phyloP scores from a whole-genome alignment of 306 rosid species.

The Erythrophleum fordii region DNA sequence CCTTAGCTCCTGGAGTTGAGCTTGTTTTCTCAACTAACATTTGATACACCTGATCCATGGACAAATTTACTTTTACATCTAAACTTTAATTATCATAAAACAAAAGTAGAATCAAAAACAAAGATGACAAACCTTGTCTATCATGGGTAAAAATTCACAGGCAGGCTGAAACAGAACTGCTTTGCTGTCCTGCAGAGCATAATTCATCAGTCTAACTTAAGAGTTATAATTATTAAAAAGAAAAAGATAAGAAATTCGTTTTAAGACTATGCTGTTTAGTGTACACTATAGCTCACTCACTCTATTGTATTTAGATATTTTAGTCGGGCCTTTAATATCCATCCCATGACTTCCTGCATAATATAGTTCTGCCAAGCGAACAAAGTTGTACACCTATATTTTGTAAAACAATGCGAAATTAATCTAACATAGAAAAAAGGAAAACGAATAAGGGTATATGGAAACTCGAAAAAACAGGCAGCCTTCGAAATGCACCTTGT shows the following conservation, averaged over 20 bases:
- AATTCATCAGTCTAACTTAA: background rate
- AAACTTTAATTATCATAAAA: background rate
- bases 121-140: constrained; percentile 56
- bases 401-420: constrained; percentile 3
- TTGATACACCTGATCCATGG: constrained; percentile 51
- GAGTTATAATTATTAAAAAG: background rate
- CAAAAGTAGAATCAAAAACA: constrained; percentile 35
- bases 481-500: constrained; percentile 62
- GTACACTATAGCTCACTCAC: constrained; percentile 48
- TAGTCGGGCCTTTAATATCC: constrained; percentile 91
- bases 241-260: background rate
- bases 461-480: background rate
- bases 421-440: background rate
- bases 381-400: constrained; percentile 73
- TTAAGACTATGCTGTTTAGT: constrained; percentile 30
- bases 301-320: constrained; percentile 66
- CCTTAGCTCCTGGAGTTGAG: constrained; percentile 71
- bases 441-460: background rate
- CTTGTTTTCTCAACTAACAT: constrained; percentile 66
- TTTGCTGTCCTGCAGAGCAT: constrained; percentile 53
- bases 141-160: constrained; percentile 84
- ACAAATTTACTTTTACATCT: background rate
- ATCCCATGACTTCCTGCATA: constrained; percentile 97
- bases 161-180: constrained; percentile 81
- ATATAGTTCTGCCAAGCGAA: constrained; percentile 76